phyloP scores from a whole-genome alignment of 805 yeast species.

The Metschnikowia colocasiae region DNA sequence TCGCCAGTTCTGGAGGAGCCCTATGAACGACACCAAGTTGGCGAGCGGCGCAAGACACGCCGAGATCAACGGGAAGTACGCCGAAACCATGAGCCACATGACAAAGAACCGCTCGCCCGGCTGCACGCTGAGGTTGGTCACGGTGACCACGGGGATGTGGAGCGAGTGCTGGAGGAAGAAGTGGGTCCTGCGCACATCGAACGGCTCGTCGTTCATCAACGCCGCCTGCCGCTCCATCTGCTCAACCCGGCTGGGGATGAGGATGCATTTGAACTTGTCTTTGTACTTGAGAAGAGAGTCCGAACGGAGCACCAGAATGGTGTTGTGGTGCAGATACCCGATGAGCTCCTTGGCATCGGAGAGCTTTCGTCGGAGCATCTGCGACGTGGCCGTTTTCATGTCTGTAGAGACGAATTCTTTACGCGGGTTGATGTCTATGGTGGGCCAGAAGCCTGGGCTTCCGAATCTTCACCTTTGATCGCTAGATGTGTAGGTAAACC shows the following conservation, averaged over 20 bases:
- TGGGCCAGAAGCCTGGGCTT: too few species aligned
- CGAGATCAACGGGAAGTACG: conserved; percentile 69
- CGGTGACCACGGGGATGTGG: conserved; percentile 30
- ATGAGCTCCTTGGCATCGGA: conserved; percentile 10
- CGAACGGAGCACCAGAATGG: conserved; percentile 5
- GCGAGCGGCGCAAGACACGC: conserved; percentile 80
- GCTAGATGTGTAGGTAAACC: too few species aligned
- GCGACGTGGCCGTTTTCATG: not conserved
- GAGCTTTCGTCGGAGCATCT: conserved; percentile 7
- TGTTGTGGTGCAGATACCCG: conserved; percentile 8
- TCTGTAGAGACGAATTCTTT: too few species aligned
- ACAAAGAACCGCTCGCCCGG: conserved; percentile 38
- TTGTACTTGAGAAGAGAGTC: conserved; percentile 13
- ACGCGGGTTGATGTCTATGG: too few species aligned
- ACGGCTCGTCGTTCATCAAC: not conserved
- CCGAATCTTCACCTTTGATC: too few species aligned
- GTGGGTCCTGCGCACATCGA: conserved; percentile 9
- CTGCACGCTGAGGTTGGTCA: conserved; percentile 28
- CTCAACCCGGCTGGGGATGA: conserved; percentile 9
- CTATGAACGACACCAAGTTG: conserved; percentile 67
- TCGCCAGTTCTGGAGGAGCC: conserved; percentile 70
- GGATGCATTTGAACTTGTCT: conserved; percentile 16
- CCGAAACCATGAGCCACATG: conserved; percentile 64
- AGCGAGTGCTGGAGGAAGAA: conserved; percentile 29
- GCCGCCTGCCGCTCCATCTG: conserved; percentile 3